Evolutionary conservation across 208 protist genomes (phyloP).

Genomic region (Crithidia brevicula): DNA sequence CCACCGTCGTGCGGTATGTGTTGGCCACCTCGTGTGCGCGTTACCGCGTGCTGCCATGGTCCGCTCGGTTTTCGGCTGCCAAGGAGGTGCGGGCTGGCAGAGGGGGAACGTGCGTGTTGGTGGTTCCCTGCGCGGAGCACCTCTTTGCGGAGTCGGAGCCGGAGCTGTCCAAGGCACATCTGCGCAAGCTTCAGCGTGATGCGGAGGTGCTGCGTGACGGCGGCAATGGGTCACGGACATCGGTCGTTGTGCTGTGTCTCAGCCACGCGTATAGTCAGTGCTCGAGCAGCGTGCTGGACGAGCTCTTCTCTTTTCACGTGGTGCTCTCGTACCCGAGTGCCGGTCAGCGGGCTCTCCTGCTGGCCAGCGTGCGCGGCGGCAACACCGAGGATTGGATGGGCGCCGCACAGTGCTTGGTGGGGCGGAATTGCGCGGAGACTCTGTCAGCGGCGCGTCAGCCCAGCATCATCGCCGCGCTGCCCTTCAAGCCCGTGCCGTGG

Average conservation of each 20-base stretch:
- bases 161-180: constrained; percentile 36
- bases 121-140: constrained; percentile 40
- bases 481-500: constrained; percentile 93
- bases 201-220: constrained; percentile 26
- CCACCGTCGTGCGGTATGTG: constrained; percentile 37
- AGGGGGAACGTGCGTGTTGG: constrained; percentile 34
- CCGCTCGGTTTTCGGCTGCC: constrained; percentile 23
- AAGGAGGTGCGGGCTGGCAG: constrained; percentile 10
- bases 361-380: constrained; percentile 53
- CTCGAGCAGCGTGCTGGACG: constrained; percentile 36
- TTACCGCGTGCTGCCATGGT: constrained; percentile 47
- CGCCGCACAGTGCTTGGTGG: constrained; percentile 64
- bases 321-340: constrained; percentile 45
- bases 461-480: constrained; percentile 20
- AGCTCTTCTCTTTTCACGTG: constrained; percentile 52
- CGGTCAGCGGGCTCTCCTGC: constrained; percentile 48
- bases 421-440: constrained; percentile 55
- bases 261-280: constrained; percentile 38
- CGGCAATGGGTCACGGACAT: constrained; percentile 25
- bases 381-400: constrained; percentile 29
- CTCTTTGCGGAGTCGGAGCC: constrained; percentile 55
- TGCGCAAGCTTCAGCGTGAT: constrained; percentile 38
- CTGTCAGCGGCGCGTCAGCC: constrained; percentile 40
- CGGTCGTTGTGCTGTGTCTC: constrained; percentile 61
- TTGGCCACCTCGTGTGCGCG: constrained; percentile 11